Base-by-base conservation (phyloP, 805 yeast genomes). In the Tetrapisispora iriomotensis region DNA sequence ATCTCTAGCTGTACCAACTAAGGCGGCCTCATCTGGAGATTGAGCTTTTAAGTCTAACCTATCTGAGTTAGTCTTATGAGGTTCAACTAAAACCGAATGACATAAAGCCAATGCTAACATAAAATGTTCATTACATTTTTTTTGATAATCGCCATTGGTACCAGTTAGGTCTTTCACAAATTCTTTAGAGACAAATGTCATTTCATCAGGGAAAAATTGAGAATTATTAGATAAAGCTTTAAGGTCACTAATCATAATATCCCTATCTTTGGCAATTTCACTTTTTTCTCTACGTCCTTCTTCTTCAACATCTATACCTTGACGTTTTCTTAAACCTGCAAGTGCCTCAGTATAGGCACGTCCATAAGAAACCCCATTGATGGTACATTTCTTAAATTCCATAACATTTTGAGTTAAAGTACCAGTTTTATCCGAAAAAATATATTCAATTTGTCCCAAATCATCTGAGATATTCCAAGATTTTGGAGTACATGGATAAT, bases 401-500 rank as follows among this genome's bases (percentile, higher is more conserved):
- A 83, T 83, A 20, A 82, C 77, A 54, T 82, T 82, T 58, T 82
- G 92, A 1, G 94, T 82, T 53, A 82, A 62, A 0, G 94, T 82
- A 42, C 94, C 94, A 0, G 94, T 82, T 55, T 82, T 82, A 62
- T 82, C 94, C 60, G 86, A 78, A 58, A 83, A 83, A 37, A 83
- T 76, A 54, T 83, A 83, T 56, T 83, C 94, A 48, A 83, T 78
- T 58, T 83, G 94, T 23, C 94, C 94, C 50, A 83, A 65, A 60
- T 83, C 94, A 66, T 83, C 94, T 4, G 88, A 79, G 25, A 83
- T 83, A 54, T 74, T 79, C 94, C 94, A 83, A 0, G 88, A 72
- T 53, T 83, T 82, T 7, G 94, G 92, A 6, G 82, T 77, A 56
- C 94, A 83, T 1, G 94, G 92, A 53, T 76, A 82, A 57, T 83